These are phyloP conservation scores for Saccharomycopsis crataegensis DNA, from an alignment of 1,139 yeast genomes.

Conservation along the genomic window DNA sequence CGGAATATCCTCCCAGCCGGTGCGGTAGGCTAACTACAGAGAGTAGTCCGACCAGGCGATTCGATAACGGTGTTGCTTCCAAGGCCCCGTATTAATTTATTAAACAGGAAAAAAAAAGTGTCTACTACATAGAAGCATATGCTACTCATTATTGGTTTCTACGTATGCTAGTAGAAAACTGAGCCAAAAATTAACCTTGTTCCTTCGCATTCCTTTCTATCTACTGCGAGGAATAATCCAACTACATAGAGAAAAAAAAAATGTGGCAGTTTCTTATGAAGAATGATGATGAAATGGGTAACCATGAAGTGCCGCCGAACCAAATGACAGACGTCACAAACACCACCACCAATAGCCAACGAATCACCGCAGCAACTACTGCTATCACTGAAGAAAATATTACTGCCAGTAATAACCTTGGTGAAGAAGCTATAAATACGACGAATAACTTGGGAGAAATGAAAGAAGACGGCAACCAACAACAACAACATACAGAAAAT, in stretches of 20 bases:
- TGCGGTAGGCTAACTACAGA: too few species aligned
- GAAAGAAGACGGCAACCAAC: not conserved
- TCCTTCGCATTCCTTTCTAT: too few species aligned
- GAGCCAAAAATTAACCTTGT: too few species aligned
- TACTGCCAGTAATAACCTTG: not conserved
- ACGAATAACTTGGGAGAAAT: too few species aligned
- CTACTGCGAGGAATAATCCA: too few species aligned
- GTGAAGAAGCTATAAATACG: not conserved
- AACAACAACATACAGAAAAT: not conserved
- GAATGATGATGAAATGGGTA: conserved; percentile 8
- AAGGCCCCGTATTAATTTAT: too few species aligned
- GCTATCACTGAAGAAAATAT: not conserved
- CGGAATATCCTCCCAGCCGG: too few species aligned
- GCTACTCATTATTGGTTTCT: not conserved
- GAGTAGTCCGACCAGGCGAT: too few species aligned
- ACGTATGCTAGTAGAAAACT: not conserved
- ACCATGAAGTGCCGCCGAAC: not conserved
- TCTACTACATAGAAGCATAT: not conserved
- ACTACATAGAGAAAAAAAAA: not conserved
- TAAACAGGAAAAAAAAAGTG: too few species aligned
- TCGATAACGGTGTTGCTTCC: too few species aligned
- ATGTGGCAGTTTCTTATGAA: conserved; percentile 18
- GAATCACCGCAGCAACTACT: not conserved
- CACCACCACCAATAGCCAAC: not conserved
- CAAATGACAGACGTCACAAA: not conserved